Conservation (phyloP, 352 stramenopile genomes). For the Pythium pyrilobum region DNA sequence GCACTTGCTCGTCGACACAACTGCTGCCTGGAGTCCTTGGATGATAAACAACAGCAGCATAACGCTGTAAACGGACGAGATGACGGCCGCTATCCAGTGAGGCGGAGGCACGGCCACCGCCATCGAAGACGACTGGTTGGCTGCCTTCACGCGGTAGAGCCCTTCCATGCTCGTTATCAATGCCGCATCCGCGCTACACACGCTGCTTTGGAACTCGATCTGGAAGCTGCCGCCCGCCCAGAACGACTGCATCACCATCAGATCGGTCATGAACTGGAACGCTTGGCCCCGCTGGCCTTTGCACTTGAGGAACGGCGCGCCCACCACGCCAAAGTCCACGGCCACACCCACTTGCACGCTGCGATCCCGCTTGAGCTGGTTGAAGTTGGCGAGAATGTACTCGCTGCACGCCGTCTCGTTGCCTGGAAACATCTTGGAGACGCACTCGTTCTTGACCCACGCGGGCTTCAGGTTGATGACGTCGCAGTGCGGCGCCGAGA, state of each 20-base stretch:
- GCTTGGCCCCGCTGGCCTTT: background rate
- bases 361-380: slow-evolving; percentile 13
- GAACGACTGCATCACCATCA: slow-evolving; percentile 26
- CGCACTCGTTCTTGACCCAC: slow-evolving; percentile 18
- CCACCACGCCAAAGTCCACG: slow-evolving; percentile 22
- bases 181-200: slow-evolving; percentile 20
- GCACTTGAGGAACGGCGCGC: slow-evolving; percentile 26
- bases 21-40: background rate
- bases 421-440: background rate
- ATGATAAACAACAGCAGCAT: slow-evolving; percentile 24
- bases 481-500: slow-evolving; percentile 30
- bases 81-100: slow-evolving; percentile 13
- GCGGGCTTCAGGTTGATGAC: slow-evolving; percentile 27
- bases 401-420: slow-evolving; percentile 22
- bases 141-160: slow-evolving; percentile 19
- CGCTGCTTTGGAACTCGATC: slow-evolving; percentile 33
- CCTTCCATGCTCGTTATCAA: slow-evolving; percentile 5
- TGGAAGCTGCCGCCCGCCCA: slow-evolving; percentile 31
- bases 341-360: slow-evolving; percentile 20
- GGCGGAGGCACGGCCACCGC: slow-evolving; percentile 7
- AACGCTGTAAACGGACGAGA: slow-evolving; percentile 18
- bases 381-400: slow-evolving; percentile 31
- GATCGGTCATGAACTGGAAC: slow-evolving; percentile 29
- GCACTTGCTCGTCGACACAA: background rate
- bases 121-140: slow-evolving; percentile 10